Conservation (phyloP, 495 filamentous ascomycete species). For the Annulohypoxylon moriforme region DNA sequence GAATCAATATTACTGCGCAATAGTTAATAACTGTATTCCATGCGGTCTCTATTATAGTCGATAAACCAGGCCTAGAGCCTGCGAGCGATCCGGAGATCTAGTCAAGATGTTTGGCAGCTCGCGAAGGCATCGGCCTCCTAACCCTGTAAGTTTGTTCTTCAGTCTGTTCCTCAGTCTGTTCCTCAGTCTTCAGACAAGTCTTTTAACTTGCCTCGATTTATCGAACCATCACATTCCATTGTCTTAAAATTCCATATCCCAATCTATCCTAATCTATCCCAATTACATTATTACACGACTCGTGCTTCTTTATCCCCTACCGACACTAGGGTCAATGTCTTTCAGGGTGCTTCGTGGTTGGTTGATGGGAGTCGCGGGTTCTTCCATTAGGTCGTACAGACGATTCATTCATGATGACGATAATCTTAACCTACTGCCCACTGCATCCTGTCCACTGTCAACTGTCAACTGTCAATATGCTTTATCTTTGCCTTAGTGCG, state of each 20-base stretch:
- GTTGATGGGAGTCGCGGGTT: slow-evolving; percentile 19
- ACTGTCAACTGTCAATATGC: slow-evolving; percentile 19
- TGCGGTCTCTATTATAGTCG: slow-evolving; percentile 42
- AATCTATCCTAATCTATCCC: slow-evolving; percentile 11
- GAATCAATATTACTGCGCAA: slow-evolving; percentile 4
- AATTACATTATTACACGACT: slow-evolving; percentile 35
- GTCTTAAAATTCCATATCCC: slow-evolving; percentile 23
- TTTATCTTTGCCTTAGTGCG: slow-evolving; percentile 16
- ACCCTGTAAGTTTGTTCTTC: slow-evolving; percentile 53
- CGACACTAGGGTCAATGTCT: slow-evolving; percentile 36
- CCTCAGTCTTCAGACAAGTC: slow-evolving; percentile 28
- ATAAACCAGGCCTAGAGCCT: slow-evolving; percentile 41
- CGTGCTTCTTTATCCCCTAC: slow-evolving; percentile 34
- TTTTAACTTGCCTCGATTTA: slow-evolving; percentile 31
- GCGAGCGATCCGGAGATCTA: slow-evolving; percentile 24
- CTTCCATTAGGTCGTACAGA: slow-evolving; percentile 22
- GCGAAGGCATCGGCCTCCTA: slow-evolving; percentile 57
- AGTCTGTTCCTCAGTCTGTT: background rate
- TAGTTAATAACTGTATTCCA: slow-evolving; percentile 36
- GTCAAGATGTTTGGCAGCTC: slow-evolving; percentile 58
- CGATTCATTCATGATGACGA: slow-evolving; percentile 43
- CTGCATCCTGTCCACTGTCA: background rate
- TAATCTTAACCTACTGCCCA: slow-evolving; percentile 7
- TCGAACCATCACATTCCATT: slow-evolving; percentile 39
- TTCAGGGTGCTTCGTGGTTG: slow-evolving; percentile 30